A percentile compares a stretch with the other conserved stretches of the same genome.
Evolutionary conservation across 257 asterid species (phyloP).

Genomic region (Perilla frutescens): DNA sequence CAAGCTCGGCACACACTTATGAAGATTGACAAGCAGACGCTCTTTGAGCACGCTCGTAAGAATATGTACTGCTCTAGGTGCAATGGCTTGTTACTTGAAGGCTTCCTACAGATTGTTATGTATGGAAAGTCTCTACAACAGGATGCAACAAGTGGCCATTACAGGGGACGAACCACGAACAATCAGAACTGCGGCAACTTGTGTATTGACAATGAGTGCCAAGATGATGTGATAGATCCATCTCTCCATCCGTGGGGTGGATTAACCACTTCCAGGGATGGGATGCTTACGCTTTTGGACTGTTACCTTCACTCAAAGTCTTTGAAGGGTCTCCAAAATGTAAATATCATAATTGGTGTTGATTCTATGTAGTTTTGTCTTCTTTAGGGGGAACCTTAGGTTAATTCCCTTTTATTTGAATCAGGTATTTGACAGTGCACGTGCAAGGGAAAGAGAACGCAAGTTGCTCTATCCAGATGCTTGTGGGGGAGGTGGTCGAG

Average conservation of each 20-base stretch:
- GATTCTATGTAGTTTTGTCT: conserved; percentile 19
- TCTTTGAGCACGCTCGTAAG: conserved; percentile 96
- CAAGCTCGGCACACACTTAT: conserved; percentile 84
- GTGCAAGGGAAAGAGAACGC: conserved; percentile 92
- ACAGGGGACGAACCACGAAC: conserved; percentile 44
- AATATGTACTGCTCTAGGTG: conserved; percentile 99
- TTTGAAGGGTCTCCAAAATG: conserved; percentile 85
- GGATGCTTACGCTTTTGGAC: conserved; percentile 83
- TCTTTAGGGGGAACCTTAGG: conserved; percentile 20
- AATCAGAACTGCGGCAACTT: conserved; percentile 49
- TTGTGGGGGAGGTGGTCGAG: conserved; percentile 98
- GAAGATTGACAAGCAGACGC: conserved; percentile 85
- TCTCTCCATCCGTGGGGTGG: conserved; percentile 99
- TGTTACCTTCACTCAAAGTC: conserved; percentile 79
- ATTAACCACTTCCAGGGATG: conserved; percentile 78
- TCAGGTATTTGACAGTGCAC: conserved; percentile 95
- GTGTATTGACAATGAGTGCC: conserved; percentile 52
- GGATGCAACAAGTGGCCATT: conserved; percentile 54
- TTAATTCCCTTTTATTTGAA: conserved; percentile 37
- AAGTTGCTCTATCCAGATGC: conserved; percentile 98
- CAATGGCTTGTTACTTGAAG: conserved; percentile 95
- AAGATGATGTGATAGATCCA: conserved; percentile 82
- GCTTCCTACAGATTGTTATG: conserved; percentile 84
- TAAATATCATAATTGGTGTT: conserved; percentile 41
- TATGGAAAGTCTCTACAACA: conserved; percentile 88